Conservation (phyloP, 2,329 filamentous ascomycete genomes). For the Epichloe sylvatica region DNA sequence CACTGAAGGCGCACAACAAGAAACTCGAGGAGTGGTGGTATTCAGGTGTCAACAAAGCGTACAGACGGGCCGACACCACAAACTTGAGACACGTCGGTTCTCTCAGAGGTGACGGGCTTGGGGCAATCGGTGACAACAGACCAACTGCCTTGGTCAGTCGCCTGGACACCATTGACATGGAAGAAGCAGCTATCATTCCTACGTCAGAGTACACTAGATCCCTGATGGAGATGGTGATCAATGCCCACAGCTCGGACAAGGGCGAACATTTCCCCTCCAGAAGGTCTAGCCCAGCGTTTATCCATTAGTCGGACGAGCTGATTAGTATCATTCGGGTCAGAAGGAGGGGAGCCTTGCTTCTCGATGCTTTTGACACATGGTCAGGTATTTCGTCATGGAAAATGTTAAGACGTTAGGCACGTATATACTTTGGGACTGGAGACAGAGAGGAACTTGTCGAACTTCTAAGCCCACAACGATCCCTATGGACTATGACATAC, state of each 20-base stretch:
- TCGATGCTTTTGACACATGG: neutral
- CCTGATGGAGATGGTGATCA: conserved; percentile 1
- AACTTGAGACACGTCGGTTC: neutral
- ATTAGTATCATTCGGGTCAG: neutral
- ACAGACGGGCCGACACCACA: neutral
- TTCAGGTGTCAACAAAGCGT: conserved; percentile 1
- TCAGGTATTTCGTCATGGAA: neutral
- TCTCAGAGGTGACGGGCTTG: neutral
- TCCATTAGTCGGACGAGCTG: neutral
- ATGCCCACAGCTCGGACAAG: neutral
- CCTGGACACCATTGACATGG: neutral
- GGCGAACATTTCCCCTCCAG: neutral
- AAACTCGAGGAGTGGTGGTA: conserved; percentile 6
- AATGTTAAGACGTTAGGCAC: neutral
- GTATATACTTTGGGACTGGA: neutral
- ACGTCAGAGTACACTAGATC: neutral
- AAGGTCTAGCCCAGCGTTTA: neutral
- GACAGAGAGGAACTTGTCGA: neutral
- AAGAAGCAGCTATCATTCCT: neutral
- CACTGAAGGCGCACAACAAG: conserved; percentile 7
- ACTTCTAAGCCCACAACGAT: no score
- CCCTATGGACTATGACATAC: no score
- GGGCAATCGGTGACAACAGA: conserved; percentile 3
- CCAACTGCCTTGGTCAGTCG: neutral
- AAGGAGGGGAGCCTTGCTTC: neutral